These are phyloP conservation scores for Ophiognomonia clavigignenti-juglandacearum DNA, from an alignment of 2,329 filamentous ascomycete species.

Conservation along the genomic window DNA sequence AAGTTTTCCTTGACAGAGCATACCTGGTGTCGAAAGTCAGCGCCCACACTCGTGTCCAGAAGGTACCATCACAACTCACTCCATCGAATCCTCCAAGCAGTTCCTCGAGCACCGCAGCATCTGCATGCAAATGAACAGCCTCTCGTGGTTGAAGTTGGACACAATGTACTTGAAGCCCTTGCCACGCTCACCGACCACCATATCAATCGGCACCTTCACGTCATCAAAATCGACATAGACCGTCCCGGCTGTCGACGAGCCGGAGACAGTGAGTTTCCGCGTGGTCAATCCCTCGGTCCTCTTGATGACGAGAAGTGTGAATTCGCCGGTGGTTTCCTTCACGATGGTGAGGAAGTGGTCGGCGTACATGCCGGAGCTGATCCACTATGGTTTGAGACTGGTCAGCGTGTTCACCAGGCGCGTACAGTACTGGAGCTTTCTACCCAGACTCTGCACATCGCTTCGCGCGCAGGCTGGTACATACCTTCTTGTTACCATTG, in stretches of 20 bases:
- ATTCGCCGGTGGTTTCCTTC: slow-evolving; percentile 38
- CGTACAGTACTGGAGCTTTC: not conserved
- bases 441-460: too few relatives aligned
- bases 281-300: slow-evolving; percentile 40
- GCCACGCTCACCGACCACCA: slow-evolving; percentile 46
- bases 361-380: slow-evolving; percentile 51
- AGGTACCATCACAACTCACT: slow-evolving; percentile 25
- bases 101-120: slow-evolving; percentile 51
- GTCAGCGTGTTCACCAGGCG: not conserved
- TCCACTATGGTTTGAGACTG: slow-evolving; percentile 39
- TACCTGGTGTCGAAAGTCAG: slow-evolving; percentile 1
- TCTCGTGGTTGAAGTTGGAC: slow-evolving; percentile 46
- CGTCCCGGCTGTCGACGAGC: slow-evolving; percentile 55
- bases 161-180: slow-evolving; percentile 36
- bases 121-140: slow-evolving; percentile 48
- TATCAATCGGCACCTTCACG: slow-evolving; percentile 44
- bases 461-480: too few relatives aligned
- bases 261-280: slow-evolving; percentile 53
- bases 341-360: slow-evolving; percentile 53
- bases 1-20: slow-evolving; percentile 17
- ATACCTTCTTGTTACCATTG: slow-evolving; percentile 51
- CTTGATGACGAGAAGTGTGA: slow-evolving; percentile 50
- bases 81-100: slow-evolving; percentile 44
- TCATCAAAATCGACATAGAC: slow-evolving; percentile 49
- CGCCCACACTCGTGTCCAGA: not conserved